These are phyloP conservation scores for Aureoboletus auriporus DNA, from an alignment of 768 basidiomycete genomes.

Conservation along the genomic window DNA sequence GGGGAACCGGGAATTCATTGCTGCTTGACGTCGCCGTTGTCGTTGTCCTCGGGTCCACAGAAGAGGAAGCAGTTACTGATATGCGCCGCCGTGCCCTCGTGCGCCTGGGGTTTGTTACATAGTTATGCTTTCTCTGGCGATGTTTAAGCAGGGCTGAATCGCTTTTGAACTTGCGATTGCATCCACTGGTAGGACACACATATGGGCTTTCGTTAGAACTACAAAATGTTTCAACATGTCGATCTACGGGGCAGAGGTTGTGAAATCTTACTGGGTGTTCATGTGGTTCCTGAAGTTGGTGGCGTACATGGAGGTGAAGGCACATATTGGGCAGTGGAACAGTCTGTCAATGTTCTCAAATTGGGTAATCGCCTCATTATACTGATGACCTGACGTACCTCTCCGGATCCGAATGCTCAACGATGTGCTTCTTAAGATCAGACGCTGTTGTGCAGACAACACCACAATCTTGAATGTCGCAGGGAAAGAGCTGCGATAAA, in stretches of 20 bases:
- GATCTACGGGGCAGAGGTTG: neutral
- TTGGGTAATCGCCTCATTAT: neutral
- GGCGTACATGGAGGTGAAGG: too few relatives aligned
- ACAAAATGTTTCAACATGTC: neutral
- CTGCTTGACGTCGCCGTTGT: neutral
- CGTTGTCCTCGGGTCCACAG: too few relatives aligned
- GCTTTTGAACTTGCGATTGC: neutral
- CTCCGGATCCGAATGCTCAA: neutral
- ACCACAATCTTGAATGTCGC: neutral
- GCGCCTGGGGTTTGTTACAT: neutral
- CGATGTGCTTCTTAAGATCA: neutral
- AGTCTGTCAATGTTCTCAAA: neutral
- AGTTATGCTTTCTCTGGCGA: neutral
- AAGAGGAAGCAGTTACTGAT: too few relatives aligned
- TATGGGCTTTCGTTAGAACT: neutral
- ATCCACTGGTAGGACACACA: neutral
- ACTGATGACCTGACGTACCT: neutral
- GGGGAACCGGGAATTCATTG: too few relatives aligned
- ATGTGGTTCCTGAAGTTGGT: neutral
- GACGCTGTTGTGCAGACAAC: neutral
- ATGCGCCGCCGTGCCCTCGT: too few relatives aligned
- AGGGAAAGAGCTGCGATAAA: neutral
- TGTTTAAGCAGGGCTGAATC: neutral
- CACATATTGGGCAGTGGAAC: too few relatives aligned
- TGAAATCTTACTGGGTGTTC: neutral